phyloP scores from a whole-genome alignment of 2,329 filamentous ascomycete genomes.

The Aspergillus sp. region DNA sequence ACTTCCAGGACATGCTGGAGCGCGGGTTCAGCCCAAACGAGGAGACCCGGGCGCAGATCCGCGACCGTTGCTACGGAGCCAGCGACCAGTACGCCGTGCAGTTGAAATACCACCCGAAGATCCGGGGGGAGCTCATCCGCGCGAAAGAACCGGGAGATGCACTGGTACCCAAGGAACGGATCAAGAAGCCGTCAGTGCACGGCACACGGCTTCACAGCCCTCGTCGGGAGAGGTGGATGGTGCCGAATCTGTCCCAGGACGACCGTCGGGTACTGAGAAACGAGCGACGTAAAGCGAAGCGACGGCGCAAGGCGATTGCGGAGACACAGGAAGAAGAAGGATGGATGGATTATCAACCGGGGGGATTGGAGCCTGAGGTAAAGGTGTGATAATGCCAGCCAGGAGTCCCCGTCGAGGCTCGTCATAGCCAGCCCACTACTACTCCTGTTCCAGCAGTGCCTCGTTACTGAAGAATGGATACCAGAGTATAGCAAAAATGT shows the following conservation, averaged over 20 bases:
- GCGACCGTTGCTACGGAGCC: constrained; percentile 19
- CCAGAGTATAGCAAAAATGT: no score
- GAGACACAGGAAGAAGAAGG: constrained; percentile 13
- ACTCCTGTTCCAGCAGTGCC: no score
- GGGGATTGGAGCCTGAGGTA: constrained; percentile 10
- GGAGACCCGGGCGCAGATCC: constrained; percentile 20
- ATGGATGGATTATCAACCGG: constrained; percentile 15
- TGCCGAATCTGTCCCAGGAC: background rate
- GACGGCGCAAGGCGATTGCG: constrained; percentile 13
- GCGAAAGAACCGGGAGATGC: constrained; percentile 1
- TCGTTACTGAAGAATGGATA: no score
- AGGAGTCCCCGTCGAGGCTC: no score
- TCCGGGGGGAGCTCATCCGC: constrained; percentile 9
- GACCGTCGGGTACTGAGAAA: constrained; percentile 8
- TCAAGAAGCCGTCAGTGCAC: background rate
- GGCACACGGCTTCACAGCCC: background rate
- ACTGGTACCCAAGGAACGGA: background rate
- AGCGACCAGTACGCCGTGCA: constrained; percentile 23
- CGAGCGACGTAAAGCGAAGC: constrained; percentile 13
- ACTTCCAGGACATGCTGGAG: constrained; percentile 29
- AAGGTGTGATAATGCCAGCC: background rate
- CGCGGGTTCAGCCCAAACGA: constrained; percentile 21
- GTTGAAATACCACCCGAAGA: constrained; percentile 23
- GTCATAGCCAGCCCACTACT: no score
- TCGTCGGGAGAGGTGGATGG: background rate